phyloP scores from a whole-genome alignment of 2,329 filamentous ascomycete species.

The Lasiodiplodia citricola region DNA sequence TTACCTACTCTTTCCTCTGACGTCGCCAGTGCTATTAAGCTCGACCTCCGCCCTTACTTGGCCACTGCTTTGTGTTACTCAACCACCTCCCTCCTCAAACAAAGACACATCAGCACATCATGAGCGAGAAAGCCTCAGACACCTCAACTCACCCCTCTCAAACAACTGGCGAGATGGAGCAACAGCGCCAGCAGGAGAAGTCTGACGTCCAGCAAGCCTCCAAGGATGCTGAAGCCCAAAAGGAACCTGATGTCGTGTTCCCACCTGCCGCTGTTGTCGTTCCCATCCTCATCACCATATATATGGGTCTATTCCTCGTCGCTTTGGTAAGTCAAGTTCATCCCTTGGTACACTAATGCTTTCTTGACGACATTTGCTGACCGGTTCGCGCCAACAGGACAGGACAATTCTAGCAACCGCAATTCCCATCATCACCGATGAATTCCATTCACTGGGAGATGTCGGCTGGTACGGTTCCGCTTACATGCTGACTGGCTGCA shows the following conservation, averaged over 20 bases:
- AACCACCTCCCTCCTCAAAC: background rate
- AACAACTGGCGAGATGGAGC: background rate
- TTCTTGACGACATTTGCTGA: background rate
- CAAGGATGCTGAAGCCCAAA: constrained; percentile 14
- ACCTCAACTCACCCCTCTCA: background rate
- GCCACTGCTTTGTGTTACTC: background rate
- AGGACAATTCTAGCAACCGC: constrained; percentile 23
- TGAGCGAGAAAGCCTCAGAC: constrained; percentile 1
- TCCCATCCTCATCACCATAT: constrained; percentile 14
- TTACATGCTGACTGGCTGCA: constrained; percentile 50
- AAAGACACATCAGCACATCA: background rate
- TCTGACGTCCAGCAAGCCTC: background rate
- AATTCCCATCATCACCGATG: constrained; percentile 25
- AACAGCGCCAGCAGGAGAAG: background rate
- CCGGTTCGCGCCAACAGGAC: background rate
- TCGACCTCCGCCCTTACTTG: background rate
- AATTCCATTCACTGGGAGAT: constrained; percentile 22
- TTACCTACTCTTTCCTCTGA: background rate
- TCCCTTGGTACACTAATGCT: background rate
- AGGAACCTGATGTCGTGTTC: background rate
- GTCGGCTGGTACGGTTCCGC: constrained; percentile 35
- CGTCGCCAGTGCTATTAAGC: background rate
- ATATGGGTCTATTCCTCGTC: constrained; percentile 18
- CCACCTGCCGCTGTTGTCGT: constrained; percentile 5
- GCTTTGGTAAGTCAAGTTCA: constrained; percentile 5